Evolutionary conservation across 176 grass and related monocot species (phyloP).

Genomic region (Rhynchospora breviuscula): DNA sequence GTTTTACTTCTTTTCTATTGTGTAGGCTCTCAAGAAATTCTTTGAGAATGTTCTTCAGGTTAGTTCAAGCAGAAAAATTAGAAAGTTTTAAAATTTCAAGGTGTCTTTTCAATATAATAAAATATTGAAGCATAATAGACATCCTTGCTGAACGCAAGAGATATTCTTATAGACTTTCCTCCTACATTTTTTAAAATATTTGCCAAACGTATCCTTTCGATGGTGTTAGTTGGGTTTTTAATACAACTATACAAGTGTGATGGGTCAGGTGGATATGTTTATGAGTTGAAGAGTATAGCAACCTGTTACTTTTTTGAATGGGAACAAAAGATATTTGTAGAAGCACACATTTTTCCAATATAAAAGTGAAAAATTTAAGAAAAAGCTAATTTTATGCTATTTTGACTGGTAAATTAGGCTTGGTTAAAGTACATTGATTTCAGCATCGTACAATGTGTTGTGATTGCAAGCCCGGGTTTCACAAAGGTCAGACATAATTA

Average conservation of each 20-base stretch:
- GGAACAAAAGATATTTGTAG: not conserved
- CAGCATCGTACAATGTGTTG: constrained; percentile 68
- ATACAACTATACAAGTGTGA: not conserved
- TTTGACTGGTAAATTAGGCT: constrained; percentile 41
- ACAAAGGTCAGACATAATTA: constrained; percentile 61
- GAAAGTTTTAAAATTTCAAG: not conserved
- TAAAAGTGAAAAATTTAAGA: not conserved
- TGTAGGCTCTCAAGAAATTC: constrained; percentile 92
- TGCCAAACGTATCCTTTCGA: not conserved
- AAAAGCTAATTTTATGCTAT: not conserved
- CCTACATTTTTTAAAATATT: not conserved
- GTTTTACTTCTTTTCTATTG: constrained; percentile 29
- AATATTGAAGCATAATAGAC: not conserved
- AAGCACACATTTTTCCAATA: not conserved
- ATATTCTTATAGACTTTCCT: not conserved
- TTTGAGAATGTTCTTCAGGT: constrained; percentile 92
- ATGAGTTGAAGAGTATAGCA: not conserved
- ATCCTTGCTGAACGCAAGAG: not conserved
- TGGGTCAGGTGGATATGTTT: not conserved
- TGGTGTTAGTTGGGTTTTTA: not conserved
- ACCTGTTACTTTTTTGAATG: not conserved
- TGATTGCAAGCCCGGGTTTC: constrained; percentile 95
- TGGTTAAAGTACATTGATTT: constrained; percentile 90
- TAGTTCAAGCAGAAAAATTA: constrained; percentile 21
- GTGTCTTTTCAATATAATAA: not conserved